Base-by-base conservation (phyloP, 2,329 filamentous ascomycete species). In the Penicillium sp. region DNA sequence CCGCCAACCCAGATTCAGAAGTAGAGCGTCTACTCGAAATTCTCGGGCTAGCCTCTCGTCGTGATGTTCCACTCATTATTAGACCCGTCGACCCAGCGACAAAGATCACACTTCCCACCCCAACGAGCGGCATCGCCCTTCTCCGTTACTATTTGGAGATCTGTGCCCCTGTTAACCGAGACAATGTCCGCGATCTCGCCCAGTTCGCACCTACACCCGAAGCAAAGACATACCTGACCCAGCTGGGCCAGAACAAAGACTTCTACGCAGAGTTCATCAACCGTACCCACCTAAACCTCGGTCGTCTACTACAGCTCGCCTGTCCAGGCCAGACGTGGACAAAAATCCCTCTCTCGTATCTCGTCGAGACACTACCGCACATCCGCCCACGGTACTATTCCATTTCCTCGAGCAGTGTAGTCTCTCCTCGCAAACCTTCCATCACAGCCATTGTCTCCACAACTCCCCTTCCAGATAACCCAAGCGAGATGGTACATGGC, bases 351-450 rank as follows among this genome's bases (percentile, higher is more conserved):
- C 96, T 96, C 76, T 93, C 92, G 7, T 87, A 91, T 67, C 87
- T 96, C 69, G 89, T 96, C 63, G 93, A 97, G 79, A 89, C 90
- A 58, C 75, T 96, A 54, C 89, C 86, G 75, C 95, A 95, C 80
- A 85, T 96, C 54, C 92, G 96, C 74, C 92, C 93, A 19, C 90
- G 92, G 48, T 96, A 96, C 82, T 97, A 96, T 81, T 97, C 93
- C 50, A 96, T 97, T 75, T 96, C 93, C 2, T 96, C 93, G 2
- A 70, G 67, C 48, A 70, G 67, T 35, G 62, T 69, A 1, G 61
- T 72, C 29, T 64, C 14, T 91, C 92, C 70, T 0, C 67, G 68
- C 23, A 72, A 68, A 51, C 60, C 65, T 19, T 90, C 93, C 50
- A 89, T 97, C 69, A 97, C 93, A 10, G 93, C 92, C 47, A 88